A percentile compares a stretch with the other conserved stretches of the same genome.
Evolutionary conservation across 768 basidiomycete species (phyloP).

Genomic region (Mycena leptocephala): DNA sequence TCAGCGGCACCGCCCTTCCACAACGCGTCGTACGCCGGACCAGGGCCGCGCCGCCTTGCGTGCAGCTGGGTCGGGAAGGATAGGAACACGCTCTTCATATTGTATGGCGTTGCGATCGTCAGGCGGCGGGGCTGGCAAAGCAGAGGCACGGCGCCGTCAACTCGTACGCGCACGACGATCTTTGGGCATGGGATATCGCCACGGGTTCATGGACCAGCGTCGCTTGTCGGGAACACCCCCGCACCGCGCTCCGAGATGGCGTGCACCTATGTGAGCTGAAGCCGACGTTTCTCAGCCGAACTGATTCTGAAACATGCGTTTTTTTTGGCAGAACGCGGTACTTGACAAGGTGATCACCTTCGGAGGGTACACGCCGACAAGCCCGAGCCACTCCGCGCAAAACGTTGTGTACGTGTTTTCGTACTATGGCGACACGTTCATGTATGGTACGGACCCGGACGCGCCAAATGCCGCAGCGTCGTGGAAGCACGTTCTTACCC

Average conservation of each 20-base stretch:
- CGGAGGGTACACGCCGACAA: conserved; percentile 56
- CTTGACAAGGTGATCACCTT: conserved; percentile 55
- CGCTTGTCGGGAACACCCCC: conserved; percentile 49
- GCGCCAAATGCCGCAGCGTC: conserved; percentile 13
- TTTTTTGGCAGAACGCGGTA: not conserved
- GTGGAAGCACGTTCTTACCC: conserved; percentile 58
- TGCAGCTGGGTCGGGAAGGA: conserved; percentile 53
- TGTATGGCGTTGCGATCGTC: conserved; percentile 55
- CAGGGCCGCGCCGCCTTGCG: conserved; percentile 48
- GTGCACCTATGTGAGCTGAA: conserved; percentile 44
- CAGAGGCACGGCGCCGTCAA: conserved; percentile 42
- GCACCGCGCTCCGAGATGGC: conserved; percentile 50
- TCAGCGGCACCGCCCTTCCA: conserved; percentile 38
- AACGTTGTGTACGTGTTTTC: conserved; percentile 40
- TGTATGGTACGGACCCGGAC: conserved; percentile 37
- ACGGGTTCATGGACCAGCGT: conserved; percentile 44
- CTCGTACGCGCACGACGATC: conserved; percentile 42
- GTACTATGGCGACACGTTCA: conserved; percentile 61
- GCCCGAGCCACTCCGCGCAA: conserved; percentile 37
- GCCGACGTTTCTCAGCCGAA: not conserved
- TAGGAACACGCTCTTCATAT: conserved; percentile 49
- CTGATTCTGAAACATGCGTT: not conserved
- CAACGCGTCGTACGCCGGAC: conserved; percentile 38
- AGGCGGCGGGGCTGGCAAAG: conserved; percentile 39
- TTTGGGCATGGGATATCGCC: conserved; percentile 52